Evolutionary conservation across 2,329 filamentous ascomycete species (phyloP), one percentile per base, ranked within the genome.

Genomic region (Aspergillus fischeri): DNA sequence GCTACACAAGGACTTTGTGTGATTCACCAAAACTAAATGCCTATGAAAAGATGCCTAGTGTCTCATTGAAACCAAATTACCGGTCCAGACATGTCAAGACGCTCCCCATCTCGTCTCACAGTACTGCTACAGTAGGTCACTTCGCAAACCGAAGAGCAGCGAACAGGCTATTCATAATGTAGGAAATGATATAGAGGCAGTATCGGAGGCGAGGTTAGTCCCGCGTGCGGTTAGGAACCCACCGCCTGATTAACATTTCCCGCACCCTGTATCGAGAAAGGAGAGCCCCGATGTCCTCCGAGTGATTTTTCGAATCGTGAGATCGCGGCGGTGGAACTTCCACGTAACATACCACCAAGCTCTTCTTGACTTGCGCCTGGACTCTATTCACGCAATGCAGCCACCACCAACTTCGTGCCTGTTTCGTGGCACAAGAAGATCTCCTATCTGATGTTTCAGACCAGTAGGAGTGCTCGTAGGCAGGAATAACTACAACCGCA

Each of bases 321-420:
- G 45, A 75, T 17, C 79, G 67, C 1, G 90, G 89, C 3, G 88
- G 82, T 2, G 94, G 94, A 4, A 99, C 82, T 62, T 97, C 92
- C 11, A 99, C 92, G 69, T 97, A 99, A 44, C 90, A 88, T 32
- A 99, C 73, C 41, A 97, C 86, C 63, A 99, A 73, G 51, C 87
- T 96, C 81, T 99, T 99, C 70, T 88, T 85, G 4, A 96, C 94
- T 66, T 96, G 91, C 1, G 88, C 87, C 65, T 97, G 86, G 17
- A 97, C 92, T 8, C 94, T 85, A 63, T 96, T 95, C 48, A 96
- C 83, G 49, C 90, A 89, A 75, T 97, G 93, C 52, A 97, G 61
- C 78, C 78, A 79, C 77, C 77, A 79, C 78, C 77, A 80, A 56
- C 68, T 76, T 55, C 74, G 76, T 24, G 68, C 69, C 61, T 73